A percentile compares a stretch with the other conserved stretches of the same genome.
Conservation (phyloP, 1,139 yeast genomes). For the Arxiozyma slooffiae region DNA sequence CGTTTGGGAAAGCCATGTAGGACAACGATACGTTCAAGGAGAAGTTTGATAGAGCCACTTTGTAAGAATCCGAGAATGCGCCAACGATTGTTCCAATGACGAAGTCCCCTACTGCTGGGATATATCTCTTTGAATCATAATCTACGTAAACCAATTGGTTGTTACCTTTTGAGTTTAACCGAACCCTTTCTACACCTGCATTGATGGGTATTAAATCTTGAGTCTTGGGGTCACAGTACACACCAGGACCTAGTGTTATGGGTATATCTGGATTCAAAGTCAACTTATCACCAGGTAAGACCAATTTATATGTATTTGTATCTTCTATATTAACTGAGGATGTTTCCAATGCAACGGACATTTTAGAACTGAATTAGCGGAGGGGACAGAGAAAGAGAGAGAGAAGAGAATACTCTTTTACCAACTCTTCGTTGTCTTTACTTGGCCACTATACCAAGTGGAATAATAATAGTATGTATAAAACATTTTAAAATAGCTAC, state of each 20-base stretch:
- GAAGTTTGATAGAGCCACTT: slow-evolving; percentile 60
- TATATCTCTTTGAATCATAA: slow-evolving; percentile 56
- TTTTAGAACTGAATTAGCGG: not conserved
- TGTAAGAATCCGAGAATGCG: slow-evolving; percentile 61
- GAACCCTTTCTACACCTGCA: slow-evolving; percentile 35
- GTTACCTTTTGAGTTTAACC: slow-evolving; percentile 28
- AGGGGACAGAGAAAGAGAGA: not conserved
- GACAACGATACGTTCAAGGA: slow-evolving; percentile 59
- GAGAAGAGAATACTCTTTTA: too few relatives aligned
- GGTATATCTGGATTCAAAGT: slow-evolving; percentile 19
- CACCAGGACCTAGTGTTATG: slow-evolving; percentile 39
- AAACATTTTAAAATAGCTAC: too few relatives aligned
- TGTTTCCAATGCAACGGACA: not conserved
- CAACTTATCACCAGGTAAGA: slow-evolving; percentile 34
- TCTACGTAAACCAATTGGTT: slow-evolving; percentile 38
- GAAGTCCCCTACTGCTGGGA: slow-evolving; percentile 67
- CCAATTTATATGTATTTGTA: slow-evolving; percentile 10
- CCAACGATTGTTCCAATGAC: slow-evolving; percentile 73
- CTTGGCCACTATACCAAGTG: too few relatives aligned
- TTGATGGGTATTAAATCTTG: slow-evolving; percentile 34
- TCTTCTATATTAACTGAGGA: not conserved
- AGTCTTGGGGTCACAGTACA: slow-evolving; percentile 28
- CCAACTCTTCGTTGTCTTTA: too few relatives aligned
- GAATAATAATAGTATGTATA: too few relatives aligned
- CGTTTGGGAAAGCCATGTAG: slow-evolving; percentile 85